These are phyloP conservation scores for Mycena vitilis DNA, from an alignment of 768 basidiomycete genomes.

Conservation along the genomic window DNA sequence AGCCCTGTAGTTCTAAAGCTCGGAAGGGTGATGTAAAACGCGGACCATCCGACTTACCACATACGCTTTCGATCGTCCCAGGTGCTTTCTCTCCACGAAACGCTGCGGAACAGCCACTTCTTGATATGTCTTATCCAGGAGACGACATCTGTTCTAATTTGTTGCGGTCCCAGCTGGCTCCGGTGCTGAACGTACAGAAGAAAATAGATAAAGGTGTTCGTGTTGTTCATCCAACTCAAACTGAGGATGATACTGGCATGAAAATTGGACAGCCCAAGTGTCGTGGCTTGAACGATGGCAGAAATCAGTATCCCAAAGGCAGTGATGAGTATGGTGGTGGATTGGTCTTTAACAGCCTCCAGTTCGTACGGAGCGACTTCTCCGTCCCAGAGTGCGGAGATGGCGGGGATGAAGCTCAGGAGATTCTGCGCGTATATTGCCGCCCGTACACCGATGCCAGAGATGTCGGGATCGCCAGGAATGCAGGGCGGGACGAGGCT, in stretches of 20 bases:
- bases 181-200: slow-evolving; percentile 35
- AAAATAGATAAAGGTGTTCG: slow-evolving; percentile 32
- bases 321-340: slow-evolving; percentile 39
- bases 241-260: slow-evolving; percentile 41
- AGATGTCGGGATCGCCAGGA: slow-evolving; percentile 30
- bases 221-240: slow-evolving; percentile 45
- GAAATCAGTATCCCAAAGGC: slow-evolving; percentile 43
- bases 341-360: slow-evolving; percentile 24
- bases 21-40: too few species aligned
- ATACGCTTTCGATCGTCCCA: background rate
- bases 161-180: slow-evolving; percentile 19
- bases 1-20: too few species aligned
- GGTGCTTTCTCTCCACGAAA: background rate
- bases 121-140: background rate
- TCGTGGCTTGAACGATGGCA: slow-evolving; percentile 37
- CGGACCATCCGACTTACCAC: background rate
- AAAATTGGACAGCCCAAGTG: slow-evolving; percentile 33
- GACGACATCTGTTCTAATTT: background rate
- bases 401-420: slow-evolving; percentile 39
- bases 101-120: background rate
- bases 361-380: slow-evolving; percentile 38
- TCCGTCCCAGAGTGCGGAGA: slow-evolving; percentile 38
- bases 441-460: slow-evolving; percentile 42
- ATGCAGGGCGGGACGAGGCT: background rate
- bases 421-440: slow-evolving; percentile 43